A percentile compares a stretch with the other conserved stretches of the same genome.
Conservation (phyloP, 2,329 filamentous ascomycete species). For the Cladosporium sp. region DNA sequence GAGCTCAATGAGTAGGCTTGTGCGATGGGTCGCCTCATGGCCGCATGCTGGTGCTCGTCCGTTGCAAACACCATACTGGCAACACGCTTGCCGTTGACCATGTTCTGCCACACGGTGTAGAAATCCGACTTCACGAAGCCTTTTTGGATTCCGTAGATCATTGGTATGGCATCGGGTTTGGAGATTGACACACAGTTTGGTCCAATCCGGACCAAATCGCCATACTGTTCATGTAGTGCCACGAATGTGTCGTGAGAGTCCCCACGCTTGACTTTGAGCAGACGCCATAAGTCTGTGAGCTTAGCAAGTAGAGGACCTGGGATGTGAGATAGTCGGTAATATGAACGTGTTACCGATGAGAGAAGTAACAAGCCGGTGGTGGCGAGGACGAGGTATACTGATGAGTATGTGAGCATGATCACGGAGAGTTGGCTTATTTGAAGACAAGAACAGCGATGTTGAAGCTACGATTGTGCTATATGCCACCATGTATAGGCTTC, state of each 20-base stretch:
- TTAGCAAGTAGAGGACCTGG: slow-evolving; percentile 1
- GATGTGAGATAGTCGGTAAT: neutral
- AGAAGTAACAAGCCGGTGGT: neutral
- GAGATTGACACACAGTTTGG: slow-evolving; percentile 74
- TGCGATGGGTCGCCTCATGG: slow-evolving; percentile 26
- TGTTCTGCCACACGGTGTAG: slow-evolving; percentile 22
- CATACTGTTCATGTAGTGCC: slow-evolving; percentile 71
- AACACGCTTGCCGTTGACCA: slow-evolving; percentile 31
- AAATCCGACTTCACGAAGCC: slow-evolving; percentile 47
- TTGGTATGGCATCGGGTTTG: slow-evolving; percentile 58
- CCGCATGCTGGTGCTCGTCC: slow-evolving; percentile 24
- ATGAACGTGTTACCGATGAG: neutral
- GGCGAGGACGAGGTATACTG: neutral
- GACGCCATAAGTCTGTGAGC: neutral
- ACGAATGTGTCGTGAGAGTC: slow-evolving; percentile 58
- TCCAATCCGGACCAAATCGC: slow-evolving; percentile 79
- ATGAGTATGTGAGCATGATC: neutral
- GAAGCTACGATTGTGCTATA: neutral
- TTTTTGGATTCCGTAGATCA: slow-evolving; percentile 23
- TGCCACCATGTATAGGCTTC: neutral
- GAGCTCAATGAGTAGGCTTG: slow-evolving; percentile 56
- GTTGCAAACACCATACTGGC: slow-evolving; percentile 33
- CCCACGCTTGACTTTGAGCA: neutral
- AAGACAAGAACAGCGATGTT: neutral
- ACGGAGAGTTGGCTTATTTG: neutral